Evolutionary conservation across 2,329 filamentous ascomycete species (phyloP), one percentile per base, ranked within the genome.

Genomic region (Nothophoma quercina): DNA sequence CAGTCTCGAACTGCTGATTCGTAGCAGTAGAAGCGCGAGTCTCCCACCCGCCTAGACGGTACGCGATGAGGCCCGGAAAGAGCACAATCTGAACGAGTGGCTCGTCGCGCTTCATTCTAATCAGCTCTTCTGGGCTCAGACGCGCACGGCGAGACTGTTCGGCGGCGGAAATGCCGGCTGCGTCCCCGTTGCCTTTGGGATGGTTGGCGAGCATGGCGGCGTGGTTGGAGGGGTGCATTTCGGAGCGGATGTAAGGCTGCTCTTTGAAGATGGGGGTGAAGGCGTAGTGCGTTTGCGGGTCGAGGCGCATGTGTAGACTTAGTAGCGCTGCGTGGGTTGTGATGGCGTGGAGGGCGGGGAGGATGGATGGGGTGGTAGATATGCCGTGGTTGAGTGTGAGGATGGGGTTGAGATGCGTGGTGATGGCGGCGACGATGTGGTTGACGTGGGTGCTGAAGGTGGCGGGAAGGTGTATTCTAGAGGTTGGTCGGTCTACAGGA

Each of bases 1-100:
- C 4, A 1, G 2, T 2, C 36, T 53, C 54, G 25, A 28, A 55
- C 8, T 16, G 32, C 0, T 34, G 34, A 0, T 39, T 16, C 19
- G 7, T 4, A 1, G 22, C 2, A 0, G 9, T 42, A 10, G 21
- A 34, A 30, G 35, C 4, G 1, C 10, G 19, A 30, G 28, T 52
- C 36, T 71, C 68, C 65, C 69, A 72, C 1, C 71, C 68, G 0
- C 69, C 70, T 0, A 13, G 16, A 0, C 68, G 56, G 41, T 65
- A 74, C 34, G 63, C 65, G 5, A 57, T 60, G 0, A 70, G 8
- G 7, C 62, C 64, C 12, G 59, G 40, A 22, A 69, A 45, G n/a
- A 71, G 21, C 0, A 33, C 45, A 4, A 73, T 68, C 8, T 66
- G 55, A 1, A 56, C 59, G 2, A 72, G 28, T 0, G 56, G 25